Evolutionary conservation across 768 basidiomycete species (phyloP).

Genomic region (Trametes maxima): DNA sequence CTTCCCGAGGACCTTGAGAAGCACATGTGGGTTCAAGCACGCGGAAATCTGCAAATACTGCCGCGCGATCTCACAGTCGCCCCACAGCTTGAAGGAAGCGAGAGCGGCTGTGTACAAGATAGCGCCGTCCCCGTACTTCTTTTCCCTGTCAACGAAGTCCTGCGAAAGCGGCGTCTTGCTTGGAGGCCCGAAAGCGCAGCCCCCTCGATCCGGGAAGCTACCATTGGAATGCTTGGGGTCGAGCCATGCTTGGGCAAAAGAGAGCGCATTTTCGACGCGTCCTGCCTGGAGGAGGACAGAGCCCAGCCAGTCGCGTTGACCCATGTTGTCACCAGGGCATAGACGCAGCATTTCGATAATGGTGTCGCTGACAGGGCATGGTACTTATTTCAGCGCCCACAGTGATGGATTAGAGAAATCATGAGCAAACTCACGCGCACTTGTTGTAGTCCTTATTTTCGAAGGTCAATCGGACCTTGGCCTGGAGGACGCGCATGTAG

Average conservation of each 20-base stretch:
- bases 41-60: constrained; percentile 44
- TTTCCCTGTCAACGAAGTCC: constrained; percentile 19
- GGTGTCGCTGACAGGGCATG: constrained; percentile 33
- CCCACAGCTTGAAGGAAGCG: constrained; percentile 44
- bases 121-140: background rate
- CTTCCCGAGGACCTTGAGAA: constrained; percentile 43
- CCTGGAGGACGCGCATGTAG: constrained; percentile 48
- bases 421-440: constrained; percentile 39
- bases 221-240: constrained; percentile 22
- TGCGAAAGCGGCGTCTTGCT: constrained; percentile 20
- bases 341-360: constrained; percentile 47
- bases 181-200: constrained; percentile 24
- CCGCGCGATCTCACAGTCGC: constrained; percentile 41
- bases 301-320: constrained; percentile 41
- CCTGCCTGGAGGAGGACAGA: constrained; percentile 39
- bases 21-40: constrained; percentile 36
- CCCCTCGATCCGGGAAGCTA: constrained; percentile 23
- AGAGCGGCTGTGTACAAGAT: constrained; percentile 43
- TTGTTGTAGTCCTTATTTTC: constrained; percentile 37
- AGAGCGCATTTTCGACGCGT: constrained; percentile 43
- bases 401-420: background rate
- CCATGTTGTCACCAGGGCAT: constrained; percentile 45
- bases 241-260: constrained; percentile 40
- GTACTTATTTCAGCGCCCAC: background rate
- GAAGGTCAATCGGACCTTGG: constrained; percentile 39